These are phyloP conservation scores for Fraxinus americana DNA, from an alignment of 257 asterid genomes.

Conservation along the genomic window DNA sequence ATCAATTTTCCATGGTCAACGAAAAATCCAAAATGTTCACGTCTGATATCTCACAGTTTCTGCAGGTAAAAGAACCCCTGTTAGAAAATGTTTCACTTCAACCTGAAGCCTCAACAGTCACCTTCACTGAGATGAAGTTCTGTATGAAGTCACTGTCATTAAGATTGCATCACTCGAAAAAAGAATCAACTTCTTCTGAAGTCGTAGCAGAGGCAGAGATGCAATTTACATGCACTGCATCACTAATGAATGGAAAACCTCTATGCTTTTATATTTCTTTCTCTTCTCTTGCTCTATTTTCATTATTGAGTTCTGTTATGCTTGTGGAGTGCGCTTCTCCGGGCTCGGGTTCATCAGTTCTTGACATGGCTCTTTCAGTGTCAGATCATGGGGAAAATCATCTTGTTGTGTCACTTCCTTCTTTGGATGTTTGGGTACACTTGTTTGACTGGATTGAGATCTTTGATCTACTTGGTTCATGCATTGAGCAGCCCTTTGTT, in stretches of 20 bases:
- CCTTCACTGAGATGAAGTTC: conserved; percentile 51
- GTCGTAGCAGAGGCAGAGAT: conserved; percentile 67
- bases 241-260: conserved; percentile 48
- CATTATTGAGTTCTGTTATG: conserved; percentile 66
- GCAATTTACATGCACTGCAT: conserved; percentile 61
- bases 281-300: conserved; percentile 65
- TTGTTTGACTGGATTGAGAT: conserved; percentile 75
- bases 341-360: conserved; percentile 55
- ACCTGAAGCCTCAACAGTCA: conserved; percentile 40
- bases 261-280: conserved; percentile 51
- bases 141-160: conserved; percentile 62
- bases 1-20: conserved; percentile 67
- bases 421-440: conserved; percentile 74
- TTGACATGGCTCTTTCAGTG: conserved; percentile 46
- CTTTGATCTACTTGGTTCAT: conserved; percentile 43
- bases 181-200: conserved; percentile 57
- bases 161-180: conserved; percentile 49
- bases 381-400: conserved; percentile 50
- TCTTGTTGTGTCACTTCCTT: conserved; percentile 55
- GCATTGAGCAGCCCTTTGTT: conserved; percentile 36
- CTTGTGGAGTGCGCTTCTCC: conserved; percentile 66
- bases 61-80: conserved; percentile 48
- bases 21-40: conserved; percentile 52
- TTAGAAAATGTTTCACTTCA: conserved; percentile 34
- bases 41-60: conserved; percentile 55